Conservation (phyloP, 2,329 filamentous ascomycete species). For the Colletotrichum chrysophilum region DNA sequence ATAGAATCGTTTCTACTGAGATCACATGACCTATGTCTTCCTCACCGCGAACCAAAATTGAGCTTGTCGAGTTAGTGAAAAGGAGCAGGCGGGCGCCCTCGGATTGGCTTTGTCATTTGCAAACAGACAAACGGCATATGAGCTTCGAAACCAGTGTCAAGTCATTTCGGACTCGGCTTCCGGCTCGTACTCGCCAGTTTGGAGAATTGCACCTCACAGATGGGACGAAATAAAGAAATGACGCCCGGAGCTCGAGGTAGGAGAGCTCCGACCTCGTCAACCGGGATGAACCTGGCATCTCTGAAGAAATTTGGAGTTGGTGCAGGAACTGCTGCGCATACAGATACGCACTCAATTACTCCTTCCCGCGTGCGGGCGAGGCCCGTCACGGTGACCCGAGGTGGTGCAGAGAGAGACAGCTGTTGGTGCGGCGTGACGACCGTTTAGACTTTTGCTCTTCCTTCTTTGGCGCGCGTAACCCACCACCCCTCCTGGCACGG, state of each 20-base stretch:
- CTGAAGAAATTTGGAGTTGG: not conserved
- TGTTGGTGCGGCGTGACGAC: not conserved
- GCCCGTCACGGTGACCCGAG: not conserved
- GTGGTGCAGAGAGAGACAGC: not conserved
- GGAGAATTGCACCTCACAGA: not conserved
- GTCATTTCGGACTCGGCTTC: not conserved
- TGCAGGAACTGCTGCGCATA: not conserved
- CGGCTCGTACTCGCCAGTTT: not conserved
- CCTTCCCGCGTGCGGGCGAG: not conserved
- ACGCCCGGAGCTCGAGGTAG: not conserved
- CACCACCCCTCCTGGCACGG: not conserved
- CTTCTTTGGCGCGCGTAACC: not conserved
- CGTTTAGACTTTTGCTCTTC: not conserved
- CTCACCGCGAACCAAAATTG: not conserved
- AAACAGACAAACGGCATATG: no score
- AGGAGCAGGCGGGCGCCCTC: no score
- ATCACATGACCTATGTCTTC: accelerated
- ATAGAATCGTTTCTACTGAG: not conserved
- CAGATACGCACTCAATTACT: not conserved
- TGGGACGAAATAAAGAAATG: not conserved
- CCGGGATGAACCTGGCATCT: not conserved
- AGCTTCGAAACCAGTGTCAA: no score
- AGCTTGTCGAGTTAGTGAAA: not conserved
- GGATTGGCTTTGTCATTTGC: not conserved
- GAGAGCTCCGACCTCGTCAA: not conserved